A percentile compares a stretch with the other conserved stretches of the same genome.
Conservation (phyloP, 768 basidiomycete species). For the Paxillus ammoniavirescens region DNA sequence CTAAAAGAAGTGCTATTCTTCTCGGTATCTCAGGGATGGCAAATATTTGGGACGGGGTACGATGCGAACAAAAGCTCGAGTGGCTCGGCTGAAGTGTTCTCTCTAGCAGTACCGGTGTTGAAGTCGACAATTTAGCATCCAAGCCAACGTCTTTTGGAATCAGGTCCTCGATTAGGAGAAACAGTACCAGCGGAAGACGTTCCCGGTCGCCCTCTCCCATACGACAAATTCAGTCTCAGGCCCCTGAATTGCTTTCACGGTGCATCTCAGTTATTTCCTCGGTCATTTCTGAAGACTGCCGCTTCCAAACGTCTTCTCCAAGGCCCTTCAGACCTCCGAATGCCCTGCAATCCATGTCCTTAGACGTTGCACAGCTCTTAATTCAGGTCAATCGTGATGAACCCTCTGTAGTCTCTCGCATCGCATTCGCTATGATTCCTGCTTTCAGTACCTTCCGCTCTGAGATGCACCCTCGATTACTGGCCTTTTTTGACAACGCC, state of each 20-base stretch:
- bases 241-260: constrained; percentile 54
- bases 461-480: constrained; percentile 61
- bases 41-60: constrained; percentile 59
- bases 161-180: constrained; percentile 29
- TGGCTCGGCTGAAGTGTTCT: neutral
- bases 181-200: constrained; percentile 41
- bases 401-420: constrained; percentile 50
- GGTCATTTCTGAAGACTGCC: constrained; percentile 69
- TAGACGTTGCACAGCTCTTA: constrained; percentile 73
- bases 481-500: constrained; percentile 66
- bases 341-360: constrained; percentile 65
- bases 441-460: constrained; percentile 66
- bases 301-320: constrained; percentile 56
- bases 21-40: constrained; percentile 56
- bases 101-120: neutral
- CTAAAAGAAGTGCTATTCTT: constrained; percentile 59
- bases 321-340: constrained; percentile 70
- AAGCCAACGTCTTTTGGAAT: constrained; percentile 42
- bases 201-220: constrained; percentile 53
- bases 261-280: constrained; percentile 64
- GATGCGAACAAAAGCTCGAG: neutral
- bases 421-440: constrained; percentile 71
- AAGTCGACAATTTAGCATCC: neutral
- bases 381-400: constrained; percentile 52
- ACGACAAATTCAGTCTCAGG: constrained; percentile 28